Evolutionary conservation across 2,329 filamentous ascomycete species (phyloP).

Genomic region (Fusarium caatingaense): DNA sequence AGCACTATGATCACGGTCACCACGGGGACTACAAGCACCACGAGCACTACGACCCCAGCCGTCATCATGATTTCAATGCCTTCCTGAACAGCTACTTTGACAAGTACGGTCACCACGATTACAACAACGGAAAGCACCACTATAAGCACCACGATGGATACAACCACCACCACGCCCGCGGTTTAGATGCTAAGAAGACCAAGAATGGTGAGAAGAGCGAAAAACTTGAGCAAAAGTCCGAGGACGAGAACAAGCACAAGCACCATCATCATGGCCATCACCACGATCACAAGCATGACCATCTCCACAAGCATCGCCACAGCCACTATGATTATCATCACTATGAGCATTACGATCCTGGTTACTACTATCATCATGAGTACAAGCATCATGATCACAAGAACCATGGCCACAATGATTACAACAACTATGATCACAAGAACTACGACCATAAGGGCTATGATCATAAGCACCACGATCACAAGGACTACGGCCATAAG

Average conservation of each 20-base stretch:
- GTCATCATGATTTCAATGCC: slow-evolving; percentile 1
- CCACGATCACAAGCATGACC: slow-evolving; percentile 13
- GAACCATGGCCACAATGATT: not conserved
- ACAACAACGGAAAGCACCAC: slow-evolving; percentile 6
- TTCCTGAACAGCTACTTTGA: not conserved
- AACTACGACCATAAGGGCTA: not conserved
- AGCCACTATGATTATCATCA: slow-evolving; percentile 17
- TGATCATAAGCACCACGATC: not conserved
- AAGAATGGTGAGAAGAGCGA: not conserved
- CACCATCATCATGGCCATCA: slow-evolving; percentile 14
- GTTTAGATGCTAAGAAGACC: not conserved
- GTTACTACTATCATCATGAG: not conserved
- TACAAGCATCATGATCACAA: not conserved
- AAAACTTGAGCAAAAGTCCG: not conserved
- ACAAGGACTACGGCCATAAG: not conserved
- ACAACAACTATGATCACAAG: not conserved
- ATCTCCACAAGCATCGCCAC: slow-evolving; percentile 24
- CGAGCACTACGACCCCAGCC: not conserved
- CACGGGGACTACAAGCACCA: slow-evolving; percentile 1
- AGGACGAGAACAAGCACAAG: not conserved
- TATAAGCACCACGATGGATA: slow-evolving; percentile 12
- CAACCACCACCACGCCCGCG: slow-evolving; percentile 1
- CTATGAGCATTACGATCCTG: not conserved
- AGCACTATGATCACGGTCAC: slow-evolving; percentile 1
- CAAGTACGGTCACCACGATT: slow-evolving; percentile 1